Evolutionary conservation across 441 rosid species (phyloP).

Genomic region (Euphorbia corollata): DNA sequence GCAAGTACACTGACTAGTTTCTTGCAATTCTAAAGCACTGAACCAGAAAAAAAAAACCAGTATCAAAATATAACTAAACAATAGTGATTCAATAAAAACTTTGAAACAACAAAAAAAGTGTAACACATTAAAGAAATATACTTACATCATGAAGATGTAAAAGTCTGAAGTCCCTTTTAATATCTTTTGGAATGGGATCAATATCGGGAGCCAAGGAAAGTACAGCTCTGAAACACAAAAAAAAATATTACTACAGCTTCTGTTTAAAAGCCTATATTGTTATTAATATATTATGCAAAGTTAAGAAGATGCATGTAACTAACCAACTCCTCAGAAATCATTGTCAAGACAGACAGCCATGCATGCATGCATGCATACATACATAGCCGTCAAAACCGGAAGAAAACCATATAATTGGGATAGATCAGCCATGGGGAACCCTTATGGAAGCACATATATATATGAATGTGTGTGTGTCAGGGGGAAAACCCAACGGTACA

Average conservation of each 20-base stretch:
- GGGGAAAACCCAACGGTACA: too few species aligned
- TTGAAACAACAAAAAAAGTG: not conserved
- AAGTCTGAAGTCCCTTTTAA: conserved; percentile 60
- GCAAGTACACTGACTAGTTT: not conserved
- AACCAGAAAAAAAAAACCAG: not conserved
- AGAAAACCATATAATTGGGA: not conserved
- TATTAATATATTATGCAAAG: not conserved
- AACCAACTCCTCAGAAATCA: not conserved
- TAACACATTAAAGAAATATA: conserved; percentile 11
- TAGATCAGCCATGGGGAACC: not conserved
- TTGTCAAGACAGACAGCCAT: too few species aligned
- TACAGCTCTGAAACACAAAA: conserved; percentile 48
- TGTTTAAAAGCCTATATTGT: not conserved
- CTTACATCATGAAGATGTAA: conserved; percentile 66
- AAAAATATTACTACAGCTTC: conserved; percentile 7
- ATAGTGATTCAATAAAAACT: not conserved
- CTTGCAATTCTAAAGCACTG: not conserved
- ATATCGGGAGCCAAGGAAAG: conserved; percentile 43
- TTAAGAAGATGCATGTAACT: conserved; percentile 1
- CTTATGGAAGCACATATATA: not conserved
- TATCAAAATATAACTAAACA: not conserved
- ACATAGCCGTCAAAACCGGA: not conserved
- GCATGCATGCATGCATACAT: too few species aligned
- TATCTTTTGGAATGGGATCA: conserved; percentile 76
- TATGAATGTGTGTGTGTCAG: too few species aligned